phyloP scores from a whole-genome alignment of 1,284 basidiomycete species.

The Apiotrichum gamsii region DNA sequence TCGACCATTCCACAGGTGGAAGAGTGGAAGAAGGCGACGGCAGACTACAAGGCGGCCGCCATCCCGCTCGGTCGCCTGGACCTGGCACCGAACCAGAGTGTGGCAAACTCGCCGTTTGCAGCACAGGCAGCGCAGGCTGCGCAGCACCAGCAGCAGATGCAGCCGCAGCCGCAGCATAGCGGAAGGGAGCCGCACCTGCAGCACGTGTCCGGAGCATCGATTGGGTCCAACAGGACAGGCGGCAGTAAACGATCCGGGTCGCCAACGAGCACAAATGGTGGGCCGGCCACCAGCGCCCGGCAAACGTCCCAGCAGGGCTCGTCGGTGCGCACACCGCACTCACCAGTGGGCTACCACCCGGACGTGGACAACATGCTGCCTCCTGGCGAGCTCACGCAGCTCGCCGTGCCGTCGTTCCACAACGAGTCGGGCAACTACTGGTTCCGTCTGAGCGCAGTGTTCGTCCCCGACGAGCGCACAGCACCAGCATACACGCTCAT shows the following conservation, averaged over 20 bases:
- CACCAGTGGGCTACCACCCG: conserved; percentile 25
- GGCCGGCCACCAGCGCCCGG: conserved; percentile 11
- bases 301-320: neutral
- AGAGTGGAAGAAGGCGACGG: conserved; percentile 95
- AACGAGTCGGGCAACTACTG: conserved; percentile 93
- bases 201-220: conserved; percentile 16
- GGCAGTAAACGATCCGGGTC: neutral
- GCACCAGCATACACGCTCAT: conserved; percentile 71
- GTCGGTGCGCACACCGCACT: neutral
- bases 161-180: neutral
- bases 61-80: conserved; percentile 91
- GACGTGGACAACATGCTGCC: conserved; percentile 52
- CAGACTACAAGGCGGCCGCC: conserved; percentile 91
- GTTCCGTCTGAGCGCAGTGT: conserved; percentile 89
- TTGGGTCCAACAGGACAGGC: conserved; percentile 24
- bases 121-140: conserved; percentile 1
- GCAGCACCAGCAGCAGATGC: neutral
- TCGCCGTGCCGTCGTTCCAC: conserved; percentile 94
- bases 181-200: neutral
- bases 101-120: conserved; percentile 38
- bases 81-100: conserved; percentile 48
- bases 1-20: conserved; percentile 85
- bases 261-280: neutral
- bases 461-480: conserved; percentile 66
- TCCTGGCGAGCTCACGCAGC: conserved; percentile 74